Evolutionary conservation across 1,284 basidiomycete genomes (phyloP).

Genomic region (Cutaneotrichosporon dermatis): DNA sequence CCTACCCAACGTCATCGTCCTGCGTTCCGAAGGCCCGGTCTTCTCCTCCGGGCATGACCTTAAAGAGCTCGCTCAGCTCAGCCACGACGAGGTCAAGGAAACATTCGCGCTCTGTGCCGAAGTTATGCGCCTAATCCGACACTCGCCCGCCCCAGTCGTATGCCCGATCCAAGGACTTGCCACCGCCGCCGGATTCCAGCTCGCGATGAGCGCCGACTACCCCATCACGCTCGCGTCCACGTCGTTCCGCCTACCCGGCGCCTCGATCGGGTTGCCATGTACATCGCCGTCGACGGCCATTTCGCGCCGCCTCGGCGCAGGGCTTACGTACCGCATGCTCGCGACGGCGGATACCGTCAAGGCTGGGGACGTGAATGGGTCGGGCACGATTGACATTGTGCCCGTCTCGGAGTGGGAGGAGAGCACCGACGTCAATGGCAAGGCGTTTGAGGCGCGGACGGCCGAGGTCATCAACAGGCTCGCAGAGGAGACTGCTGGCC

Average conservation of each 20-base stretch:
- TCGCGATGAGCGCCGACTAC: constrained; percentile 20
- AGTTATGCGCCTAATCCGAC: constrained; percentile 18
- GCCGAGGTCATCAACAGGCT: constrained; percentile 10
- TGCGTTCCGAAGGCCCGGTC: constrained; percentile 18
- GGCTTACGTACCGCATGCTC: constrained; percentile 20
- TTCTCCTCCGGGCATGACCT: constrained; percentile 20
- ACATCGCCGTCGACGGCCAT: constrained; percentile 16
- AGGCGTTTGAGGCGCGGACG: constrained; percentile 11
- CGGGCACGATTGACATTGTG: constrained; percentile 14
- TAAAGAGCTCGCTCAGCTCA: constrained; percentile 16
- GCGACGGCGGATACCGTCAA: constrained; percentile 15
- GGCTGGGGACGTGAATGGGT: constrained; percentile 10
- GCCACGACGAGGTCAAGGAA: constrained; percentile 19
- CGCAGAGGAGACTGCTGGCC: constrained; percentile 10
- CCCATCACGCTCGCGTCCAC: constrained; percentile 17
- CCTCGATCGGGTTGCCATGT: constrained; percentile 18
- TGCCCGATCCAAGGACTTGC: constrained; percentile 18
- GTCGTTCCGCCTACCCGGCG: constrained; percentile 16
- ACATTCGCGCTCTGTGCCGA: constrained; percentile 22
- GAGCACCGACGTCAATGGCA: constrained; percentile 6
- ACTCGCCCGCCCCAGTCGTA: constrained; percentile 16
- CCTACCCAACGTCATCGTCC: constrained; percentile 16
- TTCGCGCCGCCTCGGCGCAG: constrained; percentile 10
- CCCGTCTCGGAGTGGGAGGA: constrained; percentile 12
- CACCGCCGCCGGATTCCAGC: constrained; percentile 18